Base-by-base conservation (phyloP, 345 rosid genomes). In the thale cress (Arabidopsis thaliana) region DNA sequence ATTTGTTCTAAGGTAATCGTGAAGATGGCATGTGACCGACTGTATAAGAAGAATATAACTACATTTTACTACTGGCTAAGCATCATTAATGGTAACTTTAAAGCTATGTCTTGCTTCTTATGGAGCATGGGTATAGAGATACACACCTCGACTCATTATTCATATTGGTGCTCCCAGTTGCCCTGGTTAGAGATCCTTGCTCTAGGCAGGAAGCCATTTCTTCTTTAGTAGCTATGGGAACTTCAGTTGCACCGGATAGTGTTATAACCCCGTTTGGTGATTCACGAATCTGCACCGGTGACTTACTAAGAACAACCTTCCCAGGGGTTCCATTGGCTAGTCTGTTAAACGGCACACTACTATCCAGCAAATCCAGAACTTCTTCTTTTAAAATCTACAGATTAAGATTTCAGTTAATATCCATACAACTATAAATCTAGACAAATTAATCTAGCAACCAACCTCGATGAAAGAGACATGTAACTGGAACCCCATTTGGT, bases 21-120 rank as follows among this genome's bases (percentile, higher is more conserved):
- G 83, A 91, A 91, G 80, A 91, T 91, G 78, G 97, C 97, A 84
- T 91, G 97, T 48, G 97, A 91, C 60, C 97, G 97, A 75, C 97
- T 91, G 73, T 45, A 55, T 60, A 69, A 63, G 56, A 44, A 4
- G 28, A 34, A 5, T 24, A 24, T 44, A 61, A 50, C 58, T 24
- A 51, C 48, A 13, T 52, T 57, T 23, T 68, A 51, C 1, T 32
- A 67, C 14, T 41, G 4, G 58, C 37, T 36, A 76, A 25, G 28
- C 33, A 70, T 60, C 63, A 76, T 2, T 61, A 58, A 40, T 8
- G 7, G 65, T 44, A 62, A 56, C 12, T 34, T 4, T 12, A 52
- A 45, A 36, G 61, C 0, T 52, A 63, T 20, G 10, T 36, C 44
- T 36, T 62, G 25, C 58, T 69, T 40, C 52, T 20, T 48, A 49